These are phyloP conservation scores for Styphnolobium japonicum DNA, from an alignment of 306 rosid genomes.

Conservation along the genomic window DNA sequence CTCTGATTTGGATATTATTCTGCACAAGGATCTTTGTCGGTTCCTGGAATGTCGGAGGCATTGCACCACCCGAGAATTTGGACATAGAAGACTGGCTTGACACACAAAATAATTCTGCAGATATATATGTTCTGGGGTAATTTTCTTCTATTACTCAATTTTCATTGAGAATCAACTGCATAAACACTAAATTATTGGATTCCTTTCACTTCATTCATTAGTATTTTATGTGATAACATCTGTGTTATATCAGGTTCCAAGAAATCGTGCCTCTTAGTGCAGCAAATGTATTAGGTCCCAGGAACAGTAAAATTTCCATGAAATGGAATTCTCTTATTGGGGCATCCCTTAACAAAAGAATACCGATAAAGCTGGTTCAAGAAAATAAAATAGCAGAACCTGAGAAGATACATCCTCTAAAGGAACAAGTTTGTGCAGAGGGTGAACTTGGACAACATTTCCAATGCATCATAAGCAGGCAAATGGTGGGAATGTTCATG, in stretches of 20 bases:
- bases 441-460: conserved; percentile 35
- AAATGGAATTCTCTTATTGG: conserved; percentile 70
- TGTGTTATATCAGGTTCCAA: conserved; percentile 57
- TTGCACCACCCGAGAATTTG: conserved; percentile 66
- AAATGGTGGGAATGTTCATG: conserved; percentile 83
- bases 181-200: conserved; percentile 5
- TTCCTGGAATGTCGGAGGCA: conserved; percentile 93
- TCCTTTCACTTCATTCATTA: neutral
- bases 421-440: conserved; percentile 23
- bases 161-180: neutral
- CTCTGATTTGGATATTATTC: conserved; percentile 11
- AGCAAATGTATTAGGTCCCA: conserved; percentile 61
- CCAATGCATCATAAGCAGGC: conserved; percentile 65
- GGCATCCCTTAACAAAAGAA: conserved; percentile 55
- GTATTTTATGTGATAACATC: neutral
- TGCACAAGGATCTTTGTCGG: conserved; percentile 67
- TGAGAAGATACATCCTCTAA: conserved; percentile 44
- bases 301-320: conserved; percentile 39
- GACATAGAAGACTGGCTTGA: conserved; percentile 69
- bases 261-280: conserved; percentile 86
- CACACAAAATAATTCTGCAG: conserved; percentile 41
- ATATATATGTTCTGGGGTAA: conserved; percentile 85
- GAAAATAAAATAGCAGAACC: conserved; percentile 33
- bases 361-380: conserved; percentile 8
- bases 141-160: conserved; percentile 5